Conservation (phyloP, 2,329 filamentous ascomycete genomes). For the Dactylellina sp. region DNA sequence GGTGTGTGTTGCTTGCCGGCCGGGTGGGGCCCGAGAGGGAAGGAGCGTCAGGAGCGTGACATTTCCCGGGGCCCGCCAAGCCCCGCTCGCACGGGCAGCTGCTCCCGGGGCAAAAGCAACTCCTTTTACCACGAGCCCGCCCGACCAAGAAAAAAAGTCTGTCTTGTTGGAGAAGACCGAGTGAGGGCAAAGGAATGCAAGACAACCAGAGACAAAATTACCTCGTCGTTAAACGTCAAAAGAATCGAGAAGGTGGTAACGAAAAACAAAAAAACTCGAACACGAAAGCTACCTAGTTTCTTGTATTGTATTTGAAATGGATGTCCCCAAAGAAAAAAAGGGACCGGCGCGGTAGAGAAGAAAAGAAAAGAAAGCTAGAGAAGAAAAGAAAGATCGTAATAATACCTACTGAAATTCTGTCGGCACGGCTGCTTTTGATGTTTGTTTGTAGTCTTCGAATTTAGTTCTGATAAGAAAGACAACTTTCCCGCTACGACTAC, state of each 20-base stretch:
- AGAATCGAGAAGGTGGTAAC: constrained; percentile 58
- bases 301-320: constrained; percentile 39
- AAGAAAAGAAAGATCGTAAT: constrained; percentile 18
- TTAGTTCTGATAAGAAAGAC: constrained; percentile 44
- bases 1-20: constrained; percentile 33
- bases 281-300: constrained; percentile 50
- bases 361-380: constrained; percentile 8
- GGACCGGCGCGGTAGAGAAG: constrained; percentile 40
- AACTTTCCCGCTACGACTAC: constrained; percentile 47
- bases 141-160: constrained; percentile 27
- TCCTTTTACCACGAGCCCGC: background rate
- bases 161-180: constrained; percentile 41
- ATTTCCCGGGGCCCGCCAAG: constrained; percentile 41
- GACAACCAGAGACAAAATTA: constrained; percentile 46
- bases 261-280: constrained; percentile 58
- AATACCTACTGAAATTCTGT: constrained; percentile 17
- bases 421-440: constrained; percentile 54
- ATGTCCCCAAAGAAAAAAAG: constrained; percentile 36
- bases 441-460: constrained; percentile 18
- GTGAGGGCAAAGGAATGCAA: constrained; percentile 52
- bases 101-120: constrained; percentile 19
- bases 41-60: constrained; percentile 46
- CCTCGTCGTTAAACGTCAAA: constrained; percentile 57
- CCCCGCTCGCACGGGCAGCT: constrained; percentile 19
- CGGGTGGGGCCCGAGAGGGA: constrained; percentile 50